Conservation (phyloP, 2,329 filamentous ascomycete genomes). For the Ascochyta fabae region DNA sequence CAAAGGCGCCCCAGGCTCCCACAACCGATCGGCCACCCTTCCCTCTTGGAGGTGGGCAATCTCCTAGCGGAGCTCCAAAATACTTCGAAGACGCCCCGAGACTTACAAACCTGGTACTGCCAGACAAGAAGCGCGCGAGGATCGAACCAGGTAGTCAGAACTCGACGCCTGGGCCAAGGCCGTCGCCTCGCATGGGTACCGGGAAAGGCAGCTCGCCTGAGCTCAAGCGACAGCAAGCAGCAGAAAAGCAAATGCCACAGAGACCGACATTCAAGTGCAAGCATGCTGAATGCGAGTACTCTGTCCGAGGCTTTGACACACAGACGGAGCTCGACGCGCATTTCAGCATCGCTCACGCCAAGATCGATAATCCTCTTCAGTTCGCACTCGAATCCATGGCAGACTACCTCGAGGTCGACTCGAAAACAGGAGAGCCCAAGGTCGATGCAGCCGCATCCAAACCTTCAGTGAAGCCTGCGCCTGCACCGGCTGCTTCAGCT, state of each 20-base stretch:
- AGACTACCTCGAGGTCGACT: conserved; percentile 58
- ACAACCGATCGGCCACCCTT: conserved; percentile 62
- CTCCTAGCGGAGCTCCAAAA: conserved; percentile 64
- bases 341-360: conserved; percentile 59
- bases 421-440: conserved; percentile 50
- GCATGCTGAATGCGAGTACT: conserved; percentile 59
- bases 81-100: conserved; percentile 59
- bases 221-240: conserved; percentile 54
- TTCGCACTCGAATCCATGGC: conserved; percentile 62
- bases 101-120: conserved; percentile 64
- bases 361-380: conserved; percentile 62
- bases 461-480: conserved; percentile 29
- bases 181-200: conserved; percentile 48
- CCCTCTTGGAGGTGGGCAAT: conserved; percentile 56
- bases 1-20: conserved; percentile 57
- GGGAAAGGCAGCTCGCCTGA: conserved; percentile 52
- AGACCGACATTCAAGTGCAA: conserved; percentile 61
- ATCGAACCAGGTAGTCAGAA: conserved; percentile 49
- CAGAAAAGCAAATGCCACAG: conserved; percentile 52
- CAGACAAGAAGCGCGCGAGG: conserved; percentile 64
- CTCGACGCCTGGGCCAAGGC: conserved; percentile 50
- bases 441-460: conserved; percentile 31
- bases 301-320: conserved; percentile 61
- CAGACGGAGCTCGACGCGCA: conserved; percentile 63
- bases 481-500: conserved; percentile 18